These are phyloP conservation scores for Cryptosporidium felis DNA, from an alignment of 169 alveolate species.

Conservation along the genomic window DNA sequence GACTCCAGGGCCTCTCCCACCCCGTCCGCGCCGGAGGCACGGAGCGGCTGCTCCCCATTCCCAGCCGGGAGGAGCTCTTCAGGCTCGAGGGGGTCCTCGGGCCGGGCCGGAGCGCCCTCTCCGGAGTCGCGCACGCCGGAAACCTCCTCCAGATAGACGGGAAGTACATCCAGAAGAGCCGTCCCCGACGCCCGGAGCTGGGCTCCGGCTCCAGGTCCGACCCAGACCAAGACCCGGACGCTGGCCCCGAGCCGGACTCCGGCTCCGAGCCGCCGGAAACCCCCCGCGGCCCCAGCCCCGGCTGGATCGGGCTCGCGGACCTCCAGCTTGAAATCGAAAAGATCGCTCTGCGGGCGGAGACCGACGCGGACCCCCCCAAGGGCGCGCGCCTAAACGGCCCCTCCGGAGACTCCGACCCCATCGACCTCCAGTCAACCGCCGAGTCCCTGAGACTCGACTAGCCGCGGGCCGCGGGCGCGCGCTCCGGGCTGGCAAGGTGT, in stretches of 20 bases:
- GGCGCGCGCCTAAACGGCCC: not conserved
- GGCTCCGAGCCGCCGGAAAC: too few relatives aligned
- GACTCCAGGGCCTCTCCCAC: too few relatives aligned
- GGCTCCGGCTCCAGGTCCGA: not conserved
- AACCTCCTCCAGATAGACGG: conserved; percentile 32
- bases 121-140: not conserved
- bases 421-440: conserved; percentile 47
- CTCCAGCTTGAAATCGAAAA: conserved; percentile 13
- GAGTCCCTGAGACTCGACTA: conserved; percentile 49
- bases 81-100: not conserved
- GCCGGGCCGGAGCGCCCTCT: not conserved
- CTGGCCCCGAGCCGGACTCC: not conserved
- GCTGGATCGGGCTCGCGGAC: not conserved
- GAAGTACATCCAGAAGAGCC: conserved; percentile 11
- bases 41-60: not conserved
- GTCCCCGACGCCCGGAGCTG: not conserved
- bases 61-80: conserved; percentile 7
- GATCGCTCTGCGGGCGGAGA: not conserved
- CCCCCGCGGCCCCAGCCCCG: not conserved
- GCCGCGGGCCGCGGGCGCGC: too few relatives aligned
- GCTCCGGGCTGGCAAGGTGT: too few relatives aligned
- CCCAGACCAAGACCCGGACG: not conserved
- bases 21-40: too few relatives aligned
- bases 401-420: not conserved
- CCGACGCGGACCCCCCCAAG: not conserved